phyloP scores from a whole-genome alignment of 768 basidiomycete species.

The Multifurca ochricompacta region DNA sequence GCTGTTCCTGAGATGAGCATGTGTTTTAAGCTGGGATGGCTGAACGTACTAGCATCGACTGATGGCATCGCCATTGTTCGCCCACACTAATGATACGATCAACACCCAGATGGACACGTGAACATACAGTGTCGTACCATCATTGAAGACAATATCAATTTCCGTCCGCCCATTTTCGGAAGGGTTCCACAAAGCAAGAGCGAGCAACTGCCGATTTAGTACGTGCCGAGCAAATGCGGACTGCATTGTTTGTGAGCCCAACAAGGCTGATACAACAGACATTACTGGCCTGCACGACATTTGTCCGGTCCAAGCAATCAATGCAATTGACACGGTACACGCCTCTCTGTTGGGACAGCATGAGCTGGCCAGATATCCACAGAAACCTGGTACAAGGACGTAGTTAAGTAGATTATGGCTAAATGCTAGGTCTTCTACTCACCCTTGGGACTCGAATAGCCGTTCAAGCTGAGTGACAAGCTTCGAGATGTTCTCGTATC shows the following conservation, averaged over 20 bases:
- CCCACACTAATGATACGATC: constrained; percentile 63
- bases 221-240: constrained; percentile 88
- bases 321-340: constrained; percentile 92
- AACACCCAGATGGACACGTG: neutral
- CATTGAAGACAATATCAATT: constrained; percentile 71
- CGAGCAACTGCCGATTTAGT: constrained; percentile 65
- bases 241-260: constrained; percentile 32
- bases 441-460: constrained; percentile 78
- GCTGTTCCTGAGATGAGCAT: constrained; percentile 34
- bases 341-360: constrained; percentile 77
- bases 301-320: constrained; percentile 91
- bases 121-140: constrained; percentile 38
- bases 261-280: neutral
- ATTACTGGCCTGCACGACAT: constrained; percentile 70
- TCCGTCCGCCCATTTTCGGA: constrained; percentile 46
- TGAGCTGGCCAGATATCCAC: constrained; percentile 65
- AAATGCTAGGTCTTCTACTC: constrained; percentile 1
- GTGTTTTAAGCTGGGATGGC: neutral
- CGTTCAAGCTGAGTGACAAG: constrained; percentile 64
- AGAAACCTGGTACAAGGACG: constrained; percentile 48
- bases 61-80: constrained; percentile 95
- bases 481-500: constrained; percentile 86
- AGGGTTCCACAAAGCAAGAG: constrained; percentile 57
- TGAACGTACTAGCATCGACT: constrained; percentile 72
- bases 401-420: neutral